Conservation (phyloP, 495 filamentous ascomycete species). For the Articulospora tetracladia region DNA sequence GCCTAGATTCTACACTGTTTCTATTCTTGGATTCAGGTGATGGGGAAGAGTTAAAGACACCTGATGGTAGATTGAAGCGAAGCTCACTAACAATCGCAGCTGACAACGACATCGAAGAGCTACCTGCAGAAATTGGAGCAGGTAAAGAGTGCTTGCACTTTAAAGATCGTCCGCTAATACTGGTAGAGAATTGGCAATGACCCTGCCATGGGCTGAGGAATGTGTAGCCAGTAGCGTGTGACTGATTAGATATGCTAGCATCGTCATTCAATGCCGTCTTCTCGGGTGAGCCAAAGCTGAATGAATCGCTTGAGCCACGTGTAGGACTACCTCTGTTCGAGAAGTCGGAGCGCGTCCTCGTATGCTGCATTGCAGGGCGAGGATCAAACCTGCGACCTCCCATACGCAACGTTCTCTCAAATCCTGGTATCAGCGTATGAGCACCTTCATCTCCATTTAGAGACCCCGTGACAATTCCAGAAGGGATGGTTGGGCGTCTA, state of each 20-base stretch:
- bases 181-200: constrained; percentile 75
- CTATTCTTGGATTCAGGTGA: background rate
- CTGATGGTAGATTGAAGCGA: constrained; percentile 78
- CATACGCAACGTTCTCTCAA: constrained; percentile 48
- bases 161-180: constrained; percentile 66
- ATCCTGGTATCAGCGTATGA: constrained; percentile 25
- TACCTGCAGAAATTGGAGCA: constrained; percentile 16
- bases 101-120: constrained; percentile 27
- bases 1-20: constrained; percentile 3
- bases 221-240: constrained; percentile 37
- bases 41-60: constrained; percentile 25
- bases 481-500: background rate
- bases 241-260: background rate
- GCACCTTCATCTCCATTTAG: background rate
- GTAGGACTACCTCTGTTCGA: constrained; percentile 1
- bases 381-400: constrained; percentile 38
- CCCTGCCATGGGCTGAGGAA: constrained; percentile 87
- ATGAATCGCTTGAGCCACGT: background rate
- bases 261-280: background rate
- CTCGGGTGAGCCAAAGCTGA: background rate
- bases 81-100: constrained; percentile 66
- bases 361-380: constrained; percentile 33
- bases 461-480: background rate
- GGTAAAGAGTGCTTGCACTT: constrained; percentile 70
- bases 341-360: constrained; percentile 16